Evolutionary conservation across 163 green algal genomes (phyloP).

Genomic region (Prototheca wickerhamii): DNA sequence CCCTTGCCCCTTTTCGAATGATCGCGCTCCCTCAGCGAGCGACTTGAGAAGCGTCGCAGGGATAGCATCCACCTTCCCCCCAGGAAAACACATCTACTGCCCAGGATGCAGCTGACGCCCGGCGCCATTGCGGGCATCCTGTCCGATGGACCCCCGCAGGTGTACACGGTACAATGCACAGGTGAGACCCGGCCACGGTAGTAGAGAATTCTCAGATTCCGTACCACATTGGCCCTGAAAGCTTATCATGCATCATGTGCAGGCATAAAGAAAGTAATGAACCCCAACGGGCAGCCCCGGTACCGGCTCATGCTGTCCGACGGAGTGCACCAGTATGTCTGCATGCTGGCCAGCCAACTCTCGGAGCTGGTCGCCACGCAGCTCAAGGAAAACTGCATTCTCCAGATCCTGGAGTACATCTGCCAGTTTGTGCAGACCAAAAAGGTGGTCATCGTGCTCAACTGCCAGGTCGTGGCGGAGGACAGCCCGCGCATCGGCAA

Average conservation of each 20-base stretch:
- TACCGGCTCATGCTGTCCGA: constrained; percentile 39
- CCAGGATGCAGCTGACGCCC: not conserved
- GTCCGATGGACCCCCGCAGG: not conserved
- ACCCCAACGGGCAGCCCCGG: constrained; percentile 8
- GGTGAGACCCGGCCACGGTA: not conserved
- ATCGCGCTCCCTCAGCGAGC: not conserved
- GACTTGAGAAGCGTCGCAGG: not conserved
- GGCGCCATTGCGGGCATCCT: constrained; percentile 6
- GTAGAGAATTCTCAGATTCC: not conserved
- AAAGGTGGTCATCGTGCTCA: constrained; percentile 61
- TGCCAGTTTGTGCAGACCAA: constrained; percentile 46
- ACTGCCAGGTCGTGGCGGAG: constrained; percentile 29
- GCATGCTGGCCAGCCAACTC: constrained; percentile 79
- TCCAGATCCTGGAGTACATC: constrained; percentile 70
- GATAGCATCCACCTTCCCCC: not conserved
- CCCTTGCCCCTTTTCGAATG: not conserved
- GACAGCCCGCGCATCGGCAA: constrained; percentile 22
- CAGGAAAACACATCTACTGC: not conserved
- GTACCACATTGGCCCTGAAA: not conserved
- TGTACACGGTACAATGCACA: not conserved
- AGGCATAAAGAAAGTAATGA: constrained; percentile 27
- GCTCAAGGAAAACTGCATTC: constrained; percentile 45
- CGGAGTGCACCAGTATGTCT: constrained; percentile 32
- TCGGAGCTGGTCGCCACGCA: constrained; percentile 35
- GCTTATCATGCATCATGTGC: not conserved